These are phyloP conservation scores for Ophiostoma angusticollis DNA, from an alignment of 2,329 filamentous ascomycete genomes.

Conservation along the genomic window DNA sequence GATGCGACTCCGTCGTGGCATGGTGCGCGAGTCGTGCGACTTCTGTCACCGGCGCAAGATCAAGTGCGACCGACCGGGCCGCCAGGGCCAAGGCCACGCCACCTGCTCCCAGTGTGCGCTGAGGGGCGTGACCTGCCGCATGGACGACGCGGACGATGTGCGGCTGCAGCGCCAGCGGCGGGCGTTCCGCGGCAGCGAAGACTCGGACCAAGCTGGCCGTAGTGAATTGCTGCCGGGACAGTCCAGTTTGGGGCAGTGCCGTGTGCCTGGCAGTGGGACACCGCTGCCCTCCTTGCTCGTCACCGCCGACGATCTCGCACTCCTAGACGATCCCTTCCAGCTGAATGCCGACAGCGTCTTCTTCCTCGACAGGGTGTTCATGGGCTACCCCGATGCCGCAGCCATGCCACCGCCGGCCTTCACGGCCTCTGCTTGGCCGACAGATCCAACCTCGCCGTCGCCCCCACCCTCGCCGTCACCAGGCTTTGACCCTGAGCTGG, in stretches of 20 bases:
- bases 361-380: slow-evolving; percentile 18
- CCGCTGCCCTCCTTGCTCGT: background rate
- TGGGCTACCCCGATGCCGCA: slow-evolving; percentile 6
- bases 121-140: slow-evolving; percentile 11
- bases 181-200: background rate
- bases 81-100: slow-evolving; percentile 11
- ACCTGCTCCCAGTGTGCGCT: slow-evolving; percentile 16
- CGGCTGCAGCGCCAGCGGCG: too few species aligned
- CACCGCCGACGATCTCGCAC: slow-evolving; percentile 4
- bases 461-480: background rate
- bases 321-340: slow-evolving; percentile 11
- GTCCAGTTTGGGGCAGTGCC: too few species aligned
- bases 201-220: too few species aligned
- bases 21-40: slow-evolving; percentile 12
- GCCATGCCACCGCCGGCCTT: too few species aligned
- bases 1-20: slow-evolving; percentile 10
- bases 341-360: slow-evolving; percentile 16
- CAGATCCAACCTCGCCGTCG: too few species aligned
- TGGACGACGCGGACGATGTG: slow-evolving; percentile 15
- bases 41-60: slow-evolving; percentile 15
- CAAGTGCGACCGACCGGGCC: slow-evolving; percentile 16
- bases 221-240: too few species aligned
- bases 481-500: too few species aligned
- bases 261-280: too few species aligned
- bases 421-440: too few species aligned